A percentile compares a stretch with the other conserved stretches of the same genome.
Conservation (phyloP, 2,329 filamentous ascomycete genomes). For the Aspergillus viridinutans region DNA sequence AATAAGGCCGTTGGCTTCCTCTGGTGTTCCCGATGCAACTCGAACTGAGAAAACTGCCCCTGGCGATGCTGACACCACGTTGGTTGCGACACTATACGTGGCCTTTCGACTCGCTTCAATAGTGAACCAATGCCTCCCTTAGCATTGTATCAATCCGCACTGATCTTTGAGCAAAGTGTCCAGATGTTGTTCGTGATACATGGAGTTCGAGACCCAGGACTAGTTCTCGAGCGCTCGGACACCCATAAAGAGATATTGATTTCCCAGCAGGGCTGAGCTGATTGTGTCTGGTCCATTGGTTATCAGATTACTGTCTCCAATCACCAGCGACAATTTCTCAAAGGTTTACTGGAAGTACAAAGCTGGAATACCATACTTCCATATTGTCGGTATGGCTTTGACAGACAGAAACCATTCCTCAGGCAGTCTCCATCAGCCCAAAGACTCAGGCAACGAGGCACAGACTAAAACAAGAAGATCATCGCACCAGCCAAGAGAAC, state of each 20-base stretch:
- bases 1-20: slow-evolving; percentile 55
- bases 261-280: too few species aligned
- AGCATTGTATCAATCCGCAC: slow-evolving; percentile 10
- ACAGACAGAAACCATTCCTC: too few species aligned
- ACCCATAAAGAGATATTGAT: too few species aligned
- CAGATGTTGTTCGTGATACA: too few species aligned
- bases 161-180: too few species aligned
- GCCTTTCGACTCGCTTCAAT: slow-evolving; percentile 69
- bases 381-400: neutral
- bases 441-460: neutral
- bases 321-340: neutral
- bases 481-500: neutral
- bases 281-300: too few species aligned
- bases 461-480: too few species aligned
- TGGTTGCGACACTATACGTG: slow-evolving; percentile 62
- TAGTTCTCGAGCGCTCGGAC: too few species aligned
- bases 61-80: slow-evolving; percentile 79
- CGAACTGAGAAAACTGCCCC: slow-evolving; percentile 66
- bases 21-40: slow-evolving; percentile 69
- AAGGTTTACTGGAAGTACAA: neutral
- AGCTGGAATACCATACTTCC: neutral
- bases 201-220: too few species aligned
- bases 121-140: slow-evolving; percentile 74
- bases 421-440: too few species aligned
- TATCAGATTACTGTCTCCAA: too few species aligned